A percentile compares a stretch with the other conserved stretches of the same genome.
Conservation (phyloP, 257 asterid species). For the Primulina huaijiensis region DNA sequence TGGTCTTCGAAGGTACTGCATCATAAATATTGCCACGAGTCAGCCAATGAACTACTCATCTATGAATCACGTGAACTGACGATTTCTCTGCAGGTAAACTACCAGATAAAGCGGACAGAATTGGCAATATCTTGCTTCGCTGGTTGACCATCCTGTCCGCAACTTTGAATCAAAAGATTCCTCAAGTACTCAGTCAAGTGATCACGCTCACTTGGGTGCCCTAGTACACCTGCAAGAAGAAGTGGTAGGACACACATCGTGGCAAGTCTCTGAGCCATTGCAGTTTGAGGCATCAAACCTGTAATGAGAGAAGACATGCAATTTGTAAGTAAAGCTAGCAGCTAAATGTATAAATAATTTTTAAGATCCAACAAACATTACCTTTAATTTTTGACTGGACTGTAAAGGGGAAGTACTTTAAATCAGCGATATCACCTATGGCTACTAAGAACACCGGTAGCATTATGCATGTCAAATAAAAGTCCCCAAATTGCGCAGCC, state of each 20-base stretch:
- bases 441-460: slow-evolving; percentile 83
- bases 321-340: slow-evolving; percentile 10
- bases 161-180: slow-evolving; percentile 57
- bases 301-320: slow-evolving; percentile 23
- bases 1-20: slow-evolving; percentile 88
- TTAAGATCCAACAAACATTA: slow-evolving; percentile 22
- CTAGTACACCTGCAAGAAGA: slow-evolving; percentile 94
- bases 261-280: slow-evolving; percentile 66
- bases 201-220: slow-evolving; percentile 68
- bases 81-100: slow-evolving; percentile 26
- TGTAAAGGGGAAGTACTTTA: slow-evolving; percentile 56
- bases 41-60: slow-evolving; percentile 22
- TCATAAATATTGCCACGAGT: slow-evolving; percentile 16
- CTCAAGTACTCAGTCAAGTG: slow-evolving; percentile 67
- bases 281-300: slow-evolving; percentile 81
- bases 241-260: slow-evolving; percentile 82
- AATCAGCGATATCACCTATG: slow-evolving; percentile 73
- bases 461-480: slow-evolving; percentile 74
- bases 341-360: neutral
- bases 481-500: slow-evolving; percentile 67
- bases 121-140: slow-evolving; percentile 66
- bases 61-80: slow-evolving; percentile 11
- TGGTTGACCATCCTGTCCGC: slow-evolving; percentile 55
- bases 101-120: slow-evolving; percentile 94
- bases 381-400: slow-evolving; percentile 62